A percentile compares a stretch with the other conserved stretches of the same genome.
phyloP scores from a whole-genome alignment of 176 grass and related monocot genomes.

The Luzula sylvatica region DNA sequence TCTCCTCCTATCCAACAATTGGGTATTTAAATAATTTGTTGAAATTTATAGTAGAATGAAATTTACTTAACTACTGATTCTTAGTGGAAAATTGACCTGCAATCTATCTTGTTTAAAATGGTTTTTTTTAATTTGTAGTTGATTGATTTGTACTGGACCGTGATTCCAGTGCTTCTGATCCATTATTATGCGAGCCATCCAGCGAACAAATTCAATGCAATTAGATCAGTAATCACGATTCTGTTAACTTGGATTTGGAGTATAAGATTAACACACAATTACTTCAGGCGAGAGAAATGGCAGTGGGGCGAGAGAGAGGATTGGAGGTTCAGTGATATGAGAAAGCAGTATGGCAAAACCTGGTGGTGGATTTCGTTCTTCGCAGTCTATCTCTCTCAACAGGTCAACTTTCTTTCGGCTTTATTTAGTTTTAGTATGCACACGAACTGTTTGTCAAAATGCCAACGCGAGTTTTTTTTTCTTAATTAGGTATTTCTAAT shows the following conservation, averaged over 20 bases:
- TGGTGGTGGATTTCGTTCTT: slow-evolving; percentile 99
- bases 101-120: not conserved
- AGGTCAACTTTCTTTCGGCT: slow-evolving; percentile 25
- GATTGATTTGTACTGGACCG: slow-evolving; percentile 95
- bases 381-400: slow-evolving; percentile 76
- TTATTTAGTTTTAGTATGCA: not conserved
- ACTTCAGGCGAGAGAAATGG: slow-evolving; percentile 81
- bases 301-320: slow-evolving; percentile 62
- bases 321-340: slow-evolving; percentile 84
- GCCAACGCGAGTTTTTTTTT: not conserved
- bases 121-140: slow-evolving; percentile 30
- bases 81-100: not conserved
- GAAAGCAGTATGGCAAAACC: slow-evolving; percentile 45
- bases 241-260: slow-evolving; percentile 76
- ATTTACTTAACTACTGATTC: not conserved
- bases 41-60: too few species aligned
- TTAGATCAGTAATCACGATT: slow-evolving; percentile 34
- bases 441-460: slow-evolving; percentile 24
- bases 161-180: slow-evolving; percentile 77
- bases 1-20: slow-evolving; percentile 74
- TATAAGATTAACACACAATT: slow-evolving; percentile 78
- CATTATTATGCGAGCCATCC: slow-evolving; percentile 77
- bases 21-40: slow-evolving; percentile 33
- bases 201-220: slow-evolving; percentile 17
- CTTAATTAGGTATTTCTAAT: slow-evolving; percentile 74